Evolutionary conservation across 495 filamentous ascomycete species (phyloP), one percentile per base, ranked within the genome.

Genomic region (Paragyromitra xinjiangensis): DNA sequence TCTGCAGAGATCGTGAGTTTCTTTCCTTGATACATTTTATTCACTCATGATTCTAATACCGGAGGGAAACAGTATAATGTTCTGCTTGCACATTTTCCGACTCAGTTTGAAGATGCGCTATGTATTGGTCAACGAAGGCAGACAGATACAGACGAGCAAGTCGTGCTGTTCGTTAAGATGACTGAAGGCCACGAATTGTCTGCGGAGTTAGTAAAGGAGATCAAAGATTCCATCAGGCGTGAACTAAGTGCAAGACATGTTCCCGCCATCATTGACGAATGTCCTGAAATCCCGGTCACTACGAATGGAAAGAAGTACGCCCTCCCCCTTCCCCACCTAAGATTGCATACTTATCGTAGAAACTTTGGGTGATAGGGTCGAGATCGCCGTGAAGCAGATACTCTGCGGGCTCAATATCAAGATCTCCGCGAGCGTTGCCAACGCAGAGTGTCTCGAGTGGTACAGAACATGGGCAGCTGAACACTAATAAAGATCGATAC

Each of bases 301-400:
- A 90, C 89, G 0, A 97, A 97, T 81, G 94, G 94, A 53, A 97
- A 97, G 86, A 97, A 97, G 71, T 73, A 73, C 40, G 71, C 9
- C 40, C 29, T 34, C 40, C 62, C 7, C 14, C 42, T 19, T 2
- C 87, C 88, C 83, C 71, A 87, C 89, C 83, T 73, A 87, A 85
- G 53, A 29, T 50, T 61, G 89, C 88, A 40, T 26, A 6, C 51
- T 58, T 19, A 58, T 14, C 42, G 22, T 11, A 6, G 16, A n/a
- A 16, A n/a, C 14, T 61, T 40, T 16, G 1, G 26, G 34, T 56
- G 12, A 58, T 29, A 73, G 71, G 85, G 93, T 97, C 50, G 94
- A 97, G 82, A 92, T 94, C 44, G 92, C 93, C 2, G 94, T 97
- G 34, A 97, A 97, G 85, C 93, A 96, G 85, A 97, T 97, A 51